Base-by-base conservation (phyloP, 2,329 filamentous ascomycete genomes). In the Sphaerulina musiva region DNA sequence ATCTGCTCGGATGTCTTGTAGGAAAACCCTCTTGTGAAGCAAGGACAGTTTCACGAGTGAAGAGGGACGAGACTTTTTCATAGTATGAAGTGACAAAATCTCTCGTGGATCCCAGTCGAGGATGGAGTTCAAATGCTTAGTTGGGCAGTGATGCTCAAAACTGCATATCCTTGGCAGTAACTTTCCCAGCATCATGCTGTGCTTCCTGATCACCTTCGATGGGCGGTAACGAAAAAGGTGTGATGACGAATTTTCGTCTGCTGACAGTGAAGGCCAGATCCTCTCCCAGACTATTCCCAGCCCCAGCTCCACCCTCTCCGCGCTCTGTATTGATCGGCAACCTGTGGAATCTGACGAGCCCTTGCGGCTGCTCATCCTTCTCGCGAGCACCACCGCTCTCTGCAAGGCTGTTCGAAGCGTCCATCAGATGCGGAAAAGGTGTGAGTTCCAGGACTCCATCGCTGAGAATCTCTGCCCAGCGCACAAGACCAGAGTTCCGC, bases 221-320 rank as follows among this genome's bases (percentile, higher is more conserved):
- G 0, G 93, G 93, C 26, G 93, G 93, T 42, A 98, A 76, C 68
- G 87, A 93, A 71, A 90, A 96, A 0, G 90, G 89, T 64, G 85
- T 87, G 59, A 98, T 89, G 39, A 89, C 80, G 61, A 98, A 83
- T 48, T 89, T 91, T 63, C 81, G 84, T 64, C 89, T 79, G 69
- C 89, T 95, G 48, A 98, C 73, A 57, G 84, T 91, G 70, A 98
- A 98, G 4, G 90, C 90, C 71, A 95, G 80, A 71, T 96, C 90
- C 66, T 95, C 88, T 23, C 87, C 84, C 51, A 85, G 79, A 58
- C 83, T 73, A 29, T 74, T 73, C 1, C 70, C 83, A 54, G 81
- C 81, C 55, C 83, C 82, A 1, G 81, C 79, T 8, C 83, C 85
- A 11, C 89, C 89, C 2, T 90, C 90, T 1, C 93, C 92, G 61